These are phyloP conservation scores for Chlorophyllum brunneum DNA, from an alignment of 768 basidiomycete species.

Conservation along the genomic window DNA sequence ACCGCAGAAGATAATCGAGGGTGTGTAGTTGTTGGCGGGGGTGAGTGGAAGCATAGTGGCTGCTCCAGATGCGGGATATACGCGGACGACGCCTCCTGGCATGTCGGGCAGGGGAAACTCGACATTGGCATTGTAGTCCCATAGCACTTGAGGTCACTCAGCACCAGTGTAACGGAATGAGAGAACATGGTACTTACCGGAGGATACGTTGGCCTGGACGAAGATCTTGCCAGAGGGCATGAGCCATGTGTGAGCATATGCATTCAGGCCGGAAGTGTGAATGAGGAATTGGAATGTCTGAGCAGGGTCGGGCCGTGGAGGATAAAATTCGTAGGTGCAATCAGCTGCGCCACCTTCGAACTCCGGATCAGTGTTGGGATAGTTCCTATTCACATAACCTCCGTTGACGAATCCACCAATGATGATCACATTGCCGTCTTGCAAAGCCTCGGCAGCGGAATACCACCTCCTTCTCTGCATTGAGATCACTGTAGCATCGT, in stretches of 20 bases:
- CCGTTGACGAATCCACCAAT: constrained; percentile 80
- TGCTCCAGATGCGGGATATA: constrained; percentile 89
- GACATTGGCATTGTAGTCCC: constrained; percentile 51
- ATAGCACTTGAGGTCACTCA: constrained; percentile 27
- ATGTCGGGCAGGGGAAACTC: constrained; percentile 68
- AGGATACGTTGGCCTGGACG: constrained; percentile 78
- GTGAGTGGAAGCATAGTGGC: constrained; percentile 89
- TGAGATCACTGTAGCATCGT: constrained; percentile 53
- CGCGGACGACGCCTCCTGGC: constrained; percentile 71
- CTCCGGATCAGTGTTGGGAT: constrained; percentile 60
- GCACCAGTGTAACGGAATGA: background rate
- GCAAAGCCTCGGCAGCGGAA: constrained; percentile 67
- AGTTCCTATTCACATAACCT: constrained; percentile 77
- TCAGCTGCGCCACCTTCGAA: constrained; percentile 64
- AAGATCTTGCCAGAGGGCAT: constrained; percentile 77
- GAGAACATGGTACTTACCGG: constrained; percentile 42
- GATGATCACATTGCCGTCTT: constrained; percentile 74
- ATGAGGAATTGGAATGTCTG: constrained; percentile 64
- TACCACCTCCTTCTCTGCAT: constrained; percentile 79
- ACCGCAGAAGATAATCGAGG: constrained; percentile 88
- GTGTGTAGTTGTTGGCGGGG: constrained; percentile 82
- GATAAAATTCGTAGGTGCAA: constrained; percentile 82
- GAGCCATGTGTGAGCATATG: constrained; percentile 71
- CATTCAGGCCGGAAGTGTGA: constrained; percentile 73
- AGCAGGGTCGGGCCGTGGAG: constrained; percentile 45